Evolutionary conservation across 192 early-diverging fungal genomes (phyloP), one percentile per base, ranked within the genome.

Genomic region (Backusella luteola): DNA sequence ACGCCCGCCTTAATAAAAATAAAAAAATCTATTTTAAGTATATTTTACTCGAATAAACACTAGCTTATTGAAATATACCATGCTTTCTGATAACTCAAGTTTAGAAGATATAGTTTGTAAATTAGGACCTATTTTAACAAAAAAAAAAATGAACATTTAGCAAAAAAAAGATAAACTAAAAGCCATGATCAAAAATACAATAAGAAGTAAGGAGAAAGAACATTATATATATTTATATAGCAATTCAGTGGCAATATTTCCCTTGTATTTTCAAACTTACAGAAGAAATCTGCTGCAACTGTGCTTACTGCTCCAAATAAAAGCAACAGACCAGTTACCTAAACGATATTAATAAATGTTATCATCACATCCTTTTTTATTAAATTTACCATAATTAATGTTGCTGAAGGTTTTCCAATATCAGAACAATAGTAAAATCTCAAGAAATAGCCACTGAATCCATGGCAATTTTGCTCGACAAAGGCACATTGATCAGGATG

Each of bases 11-110:
- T 69, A 42, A 52, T 42, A 63, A 52, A 14, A 56, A 53, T 53
- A 67, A 67, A 26, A 75, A 49, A 66, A 66, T 41, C 63, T 42
- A 53, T 69, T 29, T 80, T 41, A 38, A 73, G 52, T n/a, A 76
- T 12, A 71, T 59, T 34, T 36, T 70, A 66, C 21, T 34, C 26
- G 6, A 77, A 52, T 42, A 23, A 23, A 59, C 39, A 75, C 34
- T 52, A 35, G 35, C 23, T 23, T 46, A 36, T 41, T 36, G 9
- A 53, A 32, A 79, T 69, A 70, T 83, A 84, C 87, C 84, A 98
- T 87, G 69, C 92, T 93, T 77, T 99, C 96, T 12, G 94, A 93
- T 66, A 99, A 76, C 34, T 85, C 81, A 32, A 99, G 76, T 73
- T 89, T 86, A 56, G 86, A 82, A 7, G 94, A 85, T 67, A 97